These are phyloP conservation scores for Parmelia sp. DNA, from an alignment of 495 filamentous ascomycete species.

Conservation along the genomic window DNA sequence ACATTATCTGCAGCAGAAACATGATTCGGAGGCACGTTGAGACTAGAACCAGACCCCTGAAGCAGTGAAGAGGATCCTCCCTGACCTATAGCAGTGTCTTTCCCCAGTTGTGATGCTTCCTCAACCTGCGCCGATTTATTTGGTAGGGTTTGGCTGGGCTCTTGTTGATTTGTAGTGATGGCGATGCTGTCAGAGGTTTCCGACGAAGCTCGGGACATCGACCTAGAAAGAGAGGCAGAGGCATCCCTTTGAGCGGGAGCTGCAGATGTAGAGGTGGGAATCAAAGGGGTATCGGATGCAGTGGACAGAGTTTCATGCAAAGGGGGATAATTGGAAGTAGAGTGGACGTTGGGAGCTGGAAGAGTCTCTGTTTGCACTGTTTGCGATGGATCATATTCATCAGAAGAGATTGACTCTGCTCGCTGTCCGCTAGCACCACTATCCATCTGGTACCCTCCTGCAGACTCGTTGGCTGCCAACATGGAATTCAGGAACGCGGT, in stretches of 20 bases:
- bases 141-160: background rate
- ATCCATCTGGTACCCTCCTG: conserved; percentile 20
- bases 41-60: conserved; percentile 36
- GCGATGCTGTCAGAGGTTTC: conserved; percentile 21
- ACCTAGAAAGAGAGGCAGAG: conserved; percentile 38
- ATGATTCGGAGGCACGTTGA: conserved; percentile 53
- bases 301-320: conserved; percentile 5
- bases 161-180: conserved; percentile 16
- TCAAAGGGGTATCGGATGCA: conserved; percentile 35
- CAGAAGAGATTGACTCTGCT: conserved; percentile 48
- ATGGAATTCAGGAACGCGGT: conserved; percentile 49
- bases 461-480: conserved; percentile 28
- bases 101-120: background rate
- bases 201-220: conserved; percentile 34
- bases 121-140: background rate
- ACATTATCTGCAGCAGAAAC: conserved; percentile 53
- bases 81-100: background rate
- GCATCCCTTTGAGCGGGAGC: conserved; percentile 40
- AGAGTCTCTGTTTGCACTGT: conserved; percentile 41
- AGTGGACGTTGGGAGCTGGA: conserved; percentile 24
- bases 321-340: conserved; percentile 6
- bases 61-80: conserved; percentile 9
- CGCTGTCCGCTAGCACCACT: conserved; percentile 24
- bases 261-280: conserved; percentile 41
- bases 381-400: conserved; percentile 51